Conservation (phyloP, 2,329 filamentous ascomycete species). For the Verticillium tricorpus region DNA sequence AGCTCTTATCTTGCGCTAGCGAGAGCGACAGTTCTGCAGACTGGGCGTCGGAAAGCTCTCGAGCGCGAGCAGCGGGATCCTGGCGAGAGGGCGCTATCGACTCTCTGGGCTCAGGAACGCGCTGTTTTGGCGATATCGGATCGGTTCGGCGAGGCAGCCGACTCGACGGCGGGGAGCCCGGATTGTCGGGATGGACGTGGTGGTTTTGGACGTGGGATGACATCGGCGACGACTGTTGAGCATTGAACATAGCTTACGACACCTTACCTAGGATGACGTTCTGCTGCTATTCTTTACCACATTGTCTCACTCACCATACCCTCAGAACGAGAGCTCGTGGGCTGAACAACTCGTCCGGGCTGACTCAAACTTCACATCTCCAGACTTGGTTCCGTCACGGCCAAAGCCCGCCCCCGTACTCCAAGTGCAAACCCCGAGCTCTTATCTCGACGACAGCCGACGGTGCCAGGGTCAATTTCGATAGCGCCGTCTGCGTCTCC, state of each 20-base stretch:
- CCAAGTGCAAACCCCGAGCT: background rate
- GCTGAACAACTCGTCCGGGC: too few species aligned
- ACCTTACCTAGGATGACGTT: too few species aligned
- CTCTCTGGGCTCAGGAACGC: background rate
- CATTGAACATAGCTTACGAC: too few species aligned
- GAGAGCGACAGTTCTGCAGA: background rate
- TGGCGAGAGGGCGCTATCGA: background rate
- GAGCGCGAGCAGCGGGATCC: background rate
- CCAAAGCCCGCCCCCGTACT: background rate
- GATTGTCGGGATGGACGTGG: background rate
- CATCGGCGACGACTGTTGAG: too few species aligned
- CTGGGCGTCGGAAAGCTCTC: background rate
- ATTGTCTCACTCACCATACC: too few species aligned
- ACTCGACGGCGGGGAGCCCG: background rate
- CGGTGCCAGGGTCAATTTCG: background rate
- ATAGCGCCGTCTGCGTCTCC: background rate
- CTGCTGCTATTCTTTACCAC: too few species aligned
- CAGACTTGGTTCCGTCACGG: too few species aligned
- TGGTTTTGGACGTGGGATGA: background rate
- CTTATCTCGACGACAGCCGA: background rate
- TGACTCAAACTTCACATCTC: too few species aligned
- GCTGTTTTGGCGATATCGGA: background rate
- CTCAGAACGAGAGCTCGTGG: too few species aligned
- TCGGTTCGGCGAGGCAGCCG: background rate
- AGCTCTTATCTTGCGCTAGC: background rate